Base-by-base conservation (phyloP, 1,284 basidiomycete species). In the Chondrostereum purpureum region DNA sequence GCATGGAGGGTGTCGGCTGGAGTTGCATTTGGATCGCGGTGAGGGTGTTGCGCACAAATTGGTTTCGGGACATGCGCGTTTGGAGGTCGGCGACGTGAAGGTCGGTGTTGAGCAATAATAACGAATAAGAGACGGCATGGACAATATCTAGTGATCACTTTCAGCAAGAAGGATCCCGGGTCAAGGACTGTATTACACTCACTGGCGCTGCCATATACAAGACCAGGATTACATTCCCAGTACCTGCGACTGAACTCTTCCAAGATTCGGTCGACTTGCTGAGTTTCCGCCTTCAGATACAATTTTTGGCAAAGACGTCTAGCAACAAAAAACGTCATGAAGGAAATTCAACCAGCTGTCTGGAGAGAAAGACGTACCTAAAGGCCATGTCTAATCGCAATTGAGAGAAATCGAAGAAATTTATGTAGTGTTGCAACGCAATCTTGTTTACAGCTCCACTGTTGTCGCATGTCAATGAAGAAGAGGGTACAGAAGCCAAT, bases 251-350 rank as follows among this genome's bases (percentile, higher is more conserved):
- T 89, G 58, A 99, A 98, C 50, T 86, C 86, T 53, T 89, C 89
- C 14, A 99, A 73, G 54, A 99, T 96, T 35, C 95, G 83, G 64
- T 99, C 96, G 31, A 99, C 86, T 66, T 98, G 94, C 61, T 99
- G 96, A 0, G 95, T 96, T 67, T 99, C 95, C 1, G 86, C 95
- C 60, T 92, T 93, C 48, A 99, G 76, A 62, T 81, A 96, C 3
- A 99, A 75, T 62, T 95, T 96, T 17, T 81, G 80, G 61, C 94
- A 98, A 3, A 99, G 69, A 22, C 82, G 80, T 47, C 92, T 92
- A 44, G n/a, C n/a, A n/a, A 39, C 14, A 13, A 49, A 35, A 11
- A 42, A 11, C 19, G 42, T 37, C 2, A 62, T 53, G 5, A 21
- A 23, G 39, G n/a, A 27, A 38, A 23, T 43, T n/a, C 40, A 13